phyloP scores from a whole-genome alignment of 202 grass and related monocot genomes.

The Bolboschoenoplectus hybrid region DNA sequence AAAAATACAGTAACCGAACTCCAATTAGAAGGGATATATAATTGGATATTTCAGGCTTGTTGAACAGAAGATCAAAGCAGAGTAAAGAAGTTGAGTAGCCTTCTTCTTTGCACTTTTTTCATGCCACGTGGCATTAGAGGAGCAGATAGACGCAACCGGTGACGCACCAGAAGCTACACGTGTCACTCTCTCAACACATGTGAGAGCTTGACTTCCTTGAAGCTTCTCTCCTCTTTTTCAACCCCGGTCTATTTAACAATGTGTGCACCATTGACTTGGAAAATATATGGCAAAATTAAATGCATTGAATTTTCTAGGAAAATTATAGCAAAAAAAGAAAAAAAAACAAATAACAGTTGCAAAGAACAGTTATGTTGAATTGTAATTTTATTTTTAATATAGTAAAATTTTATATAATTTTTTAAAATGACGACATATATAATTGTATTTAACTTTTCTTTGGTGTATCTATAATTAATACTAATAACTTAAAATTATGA shows the following conservation, averaged over 20 bases:
- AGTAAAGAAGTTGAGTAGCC: not conserved
- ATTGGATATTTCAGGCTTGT: not conserved
- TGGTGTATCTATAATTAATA: no score
- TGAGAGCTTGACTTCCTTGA: not conserved
- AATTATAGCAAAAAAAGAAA: not conserved
- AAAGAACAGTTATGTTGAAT: not conserved
- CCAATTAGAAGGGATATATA: no score
- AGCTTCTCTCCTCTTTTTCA: not conserved
- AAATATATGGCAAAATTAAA: not conserved
- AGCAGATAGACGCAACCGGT: constrained; percentile 18
- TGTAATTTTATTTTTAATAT: not conserved
- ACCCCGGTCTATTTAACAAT: not conserved
- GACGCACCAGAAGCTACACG: constrained; percentile 2
- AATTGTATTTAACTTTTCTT: no score
- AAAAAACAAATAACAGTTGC: not conserved
- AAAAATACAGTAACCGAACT: no score
- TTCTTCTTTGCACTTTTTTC: not conserved
- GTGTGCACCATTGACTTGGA: not conserved
- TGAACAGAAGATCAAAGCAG: constrained; percentile 6
- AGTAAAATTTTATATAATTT: not conserved
- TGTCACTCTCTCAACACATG: constrained; percentile 34
- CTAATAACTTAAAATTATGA: no score
- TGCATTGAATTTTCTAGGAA: not conserved
- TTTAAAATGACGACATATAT: not conserved
- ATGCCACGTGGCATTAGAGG: constrained; percentile 19